These are phyloP conservation scores for Penicillium macrosclerotiorum DNA, from an alignment of 495 filamentous ascomycete genomes.

Conservation along the genomic window DNA sequence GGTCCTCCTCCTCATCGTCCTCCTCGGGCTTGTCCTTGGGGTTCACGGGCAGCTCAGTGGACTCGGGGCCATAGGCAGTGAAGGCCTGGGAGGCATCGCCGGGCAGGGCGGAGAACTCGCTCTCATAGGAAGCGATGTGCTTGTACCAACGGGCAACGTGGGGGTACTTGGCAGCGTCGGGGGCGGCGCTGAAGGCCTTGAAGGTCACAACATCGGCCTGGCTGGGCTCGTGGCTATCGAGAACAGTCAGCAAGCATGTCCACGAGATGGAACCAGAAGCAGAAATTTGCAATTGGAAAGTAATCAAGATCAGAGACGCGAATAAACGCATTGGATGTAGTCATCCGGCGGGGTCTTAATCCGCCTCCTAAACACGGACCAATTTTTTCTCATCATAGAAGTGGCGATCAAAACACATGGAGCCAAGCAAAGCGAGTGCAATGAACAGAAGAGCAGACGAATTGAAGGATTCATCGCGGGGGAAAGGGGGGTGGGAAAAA, in stretches of 20 bases:
- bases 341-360: slow-evolving; percentile 94
- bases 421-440: slow-evolving; percentile 10
- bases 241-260: slow-evolving; percentile 31
- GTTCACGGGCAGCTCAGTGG: slow-evolving; percentile 68
- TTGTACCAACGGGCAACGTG: slow-evolving; percentile 97
- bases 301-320: slow-evolving; percentile 74
- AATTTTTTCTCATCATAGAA: slow-evolving; percentile 84
- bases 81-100: slow-evolving; percentile 86
- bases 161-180: slow-evolving; percentile 82
- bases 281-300: slow-evolving; percentile 7
- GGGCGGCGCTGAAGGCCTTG: slow-evolving; percentile 77
- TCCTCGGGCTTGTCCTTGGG: slow-evolving; percentile 79
- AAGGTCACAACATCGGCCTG: slow-evolving; percentile 95
- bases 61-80: slow-evolving; percentile 90
- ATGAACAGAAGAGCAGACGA: slow-evolving; percentile 6
- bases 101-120: slow-evolving; percentile 85
- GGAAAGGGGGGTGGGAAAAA: slow-evolving; percentile 13
- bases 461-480: slow-evolving; percentile 5
- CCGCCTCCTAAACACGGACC: slow-evolving; percentile 99
- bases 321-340: slow-evolving; percentile 73
- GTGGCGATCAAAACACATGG: slow-evolving; percentile 19
- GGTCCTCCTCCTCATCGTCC: slow-evolving; percentile 77
- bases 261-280: background rate
- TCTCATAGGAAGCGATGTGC: slow-evolving; percentile 87
- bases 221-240: slow-evolving; percentile 70